A percentile compares a stretch with the other conserved stretches of the same genome.
Conservation (phyloP, 208 protist genomes). For the Blechomonas ayalai region DNA sequence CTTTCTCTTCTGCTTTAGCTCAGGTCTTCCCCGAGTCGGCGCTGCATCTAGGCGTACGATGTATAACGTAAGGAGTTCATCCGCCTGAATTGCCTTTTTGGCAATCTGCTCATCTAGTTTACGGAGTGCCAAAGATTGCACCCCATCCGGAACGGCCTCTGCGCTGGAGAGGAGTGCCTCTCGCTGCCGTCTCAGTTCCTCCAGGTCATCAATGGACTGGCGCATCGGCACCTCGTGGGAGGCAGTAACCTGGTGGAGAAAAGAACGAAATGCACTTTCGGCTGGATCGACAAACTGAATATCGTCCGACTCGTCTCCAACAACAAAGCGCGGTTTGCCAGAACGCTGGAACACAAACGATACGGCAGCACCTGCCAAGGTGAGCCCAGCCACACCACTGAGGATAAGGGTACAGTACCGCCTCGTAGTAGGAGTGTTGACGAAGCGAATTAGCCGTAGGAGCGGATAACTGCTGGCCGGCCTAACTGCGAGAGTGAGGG, state of each 20-base stretch:
- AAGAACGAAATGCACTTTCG: slow-evolving; percentile 33
- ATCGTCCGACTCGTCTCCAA: slow-evolving; percentile 20
- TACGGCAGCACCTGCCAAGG: too few relatives aligned
- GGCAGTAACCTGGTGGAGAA: slow-evolving; percentile 18
- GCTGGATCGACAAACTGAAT: slow-evolving; percentile 42
- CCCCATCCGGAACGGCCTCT: neutral
- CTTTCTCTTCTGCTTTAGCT: slow-evolving; percentile 34
- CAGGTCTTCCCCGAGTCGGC: slow-evolving; percentile 29
- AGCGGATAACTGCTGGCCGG: too few relatives aligned
- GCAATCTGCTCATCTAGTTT: slow-evolving; percentile 15
- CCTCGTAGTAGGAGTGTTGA: too few relatives aligned
- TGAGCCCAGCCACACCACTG: too few relatives aligned
- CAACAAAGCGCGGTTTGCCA: neutral
- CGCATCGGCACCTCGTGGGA: slow-evolving; percentile 33
- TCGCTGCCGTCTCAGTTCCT: slow-evolving; percentile 13
- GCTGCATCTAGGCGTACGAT: slow-evolving; percentile 45
- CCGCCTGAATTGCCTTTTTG: slow-evolving; percentile 28
- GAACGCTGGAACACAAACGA: neutral
- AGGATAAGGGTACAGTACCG: too few relatives aligned
- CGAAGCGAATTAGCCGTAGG: too few relatives aligned
- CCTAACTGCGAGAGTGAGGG: too few relatives aligned
- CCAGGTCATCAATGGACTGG: slow-evolving; percentile 22
- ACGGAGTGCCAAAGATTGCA: slow-evolving; percentile 1
- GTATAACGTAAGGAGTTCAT: slow-evolving; percentile 73
- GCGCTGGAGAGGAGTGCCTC: neutral